Percentiles rank a stretch among this genome's conserved stretches.
Conservation (phyloP, 2,329 filamentous ascomycete species). For the Curvularia sp. region DNA sequence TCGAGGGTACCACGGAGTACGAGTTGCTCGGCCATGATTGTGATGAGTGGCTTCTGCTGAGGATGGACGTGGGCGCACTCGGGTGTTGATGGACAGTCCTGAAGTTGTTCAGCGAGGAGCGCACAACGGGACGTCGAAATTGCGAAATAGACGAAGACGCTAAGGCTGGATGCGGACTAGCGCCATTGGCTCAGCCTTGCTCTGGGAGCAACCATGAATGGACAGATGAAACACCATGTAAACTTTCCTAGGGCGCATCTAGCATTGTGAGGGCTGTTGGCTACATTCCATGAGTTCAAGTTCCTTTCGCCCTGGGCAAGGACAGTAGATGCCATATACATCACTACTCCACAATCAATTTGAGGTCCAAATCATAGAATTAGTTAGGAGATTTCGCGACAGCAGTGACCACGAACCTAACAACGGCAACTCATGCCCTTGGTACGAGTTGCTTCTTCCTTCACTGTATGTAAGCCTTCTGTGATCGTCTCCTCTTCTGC, state of each 20-base stretch:
- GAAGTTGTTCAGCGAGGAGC: slow-evolving; percentile 28
- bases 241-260: neutral
- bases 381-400: neutral
- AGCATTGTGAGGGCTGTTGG: neutral
- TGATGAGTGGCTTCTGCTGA: slow-evolving; percentile 47
- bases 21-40: slow-evolving; percentile 86
- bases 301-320: neutral
- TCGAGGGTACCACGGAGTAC: slow-evolving; percentile 96
- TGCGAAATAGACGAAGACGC: slow-evolving; percentile 15
- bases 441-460: too few species aligned
- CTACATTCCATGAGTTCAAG: neutral
- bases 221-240: neutral
- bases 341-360: neutral
- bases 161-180: slow-evolving; percentile 7
- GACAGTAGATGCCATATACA: neutral
- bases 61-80: slow-evolving; percentile 42
- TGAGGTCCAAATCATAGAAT: neutral
- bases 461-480: neutral
- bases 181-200: neutral
- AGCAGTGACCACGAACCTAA: neutral
- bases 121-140: slow-evolving; percentile 20
- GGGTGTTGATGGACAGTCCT: slow-evolving; percentile 35
- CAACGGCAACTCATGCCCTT: neutral
- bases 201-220: neutral
- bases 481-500: neutral